Conservation (phyloP, 148 eudicot genomes). For the Rhododendron williamsianum region DNA sequence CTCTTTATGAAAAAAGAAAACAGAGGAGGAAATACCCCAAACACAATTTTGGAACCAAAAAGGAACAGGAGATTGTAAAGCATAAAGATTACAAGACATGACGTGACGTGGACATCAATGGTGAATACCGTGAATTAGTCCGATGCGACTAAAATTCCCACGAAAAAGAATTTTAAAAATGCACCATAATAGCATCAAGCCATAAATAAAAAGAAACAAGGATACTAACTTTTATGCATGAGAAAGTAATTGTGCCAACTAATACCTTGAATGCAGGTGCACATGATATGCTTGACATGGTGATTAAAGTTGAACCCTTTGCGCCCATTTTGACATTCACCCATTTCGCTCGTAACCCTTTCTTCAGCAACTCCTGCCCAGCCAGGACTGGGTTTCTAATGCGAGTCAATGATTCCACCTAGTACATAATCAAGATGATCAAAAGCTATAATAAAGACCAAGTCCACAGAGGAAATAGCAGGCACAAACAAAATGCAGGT, state of each 20-base stretch:
- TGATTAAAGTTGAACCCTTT: slow-evolving; percentile 73
- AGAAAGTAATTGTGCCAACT: not conserved
- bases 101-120: not conserved
- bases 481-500: not conserved
- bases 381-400: slow-evolving; percentile 70
- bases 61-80: not conserved
- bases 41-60: not conserved
- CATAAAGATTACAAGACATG: not conserved
- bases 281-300: slow-evolving; percentile 62
- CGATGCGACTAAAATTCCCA: not conserved
- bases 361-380: slow-evolving; percentile 71
- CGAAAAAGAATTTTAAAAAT: not conserved
- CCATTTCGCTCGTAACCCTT: slow-evolving; percentile 69
- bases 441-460: not conserved
- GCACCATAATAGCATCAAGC: not conserved
- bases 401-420: slow-evolving; percentile 93
- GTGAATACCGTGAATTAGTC: not conserved
- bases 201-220: not conserved
- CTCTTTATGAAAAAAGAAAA: not conserved
- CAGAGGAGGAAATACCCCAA: not conserved
- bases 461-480: slow-evolving; percentile 6
- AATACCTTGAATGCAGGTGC: slow-evolving; percentile 91
- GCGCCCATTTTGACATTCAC: slow-evolving; percentile 88
- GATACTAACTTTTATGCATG: not conserved
- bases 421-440: slow-evolving; percentile 16